phyloP scores from a whole-genome alignment of 768 basidiomycete species.

The Tephrocybe sp. region DNA sequence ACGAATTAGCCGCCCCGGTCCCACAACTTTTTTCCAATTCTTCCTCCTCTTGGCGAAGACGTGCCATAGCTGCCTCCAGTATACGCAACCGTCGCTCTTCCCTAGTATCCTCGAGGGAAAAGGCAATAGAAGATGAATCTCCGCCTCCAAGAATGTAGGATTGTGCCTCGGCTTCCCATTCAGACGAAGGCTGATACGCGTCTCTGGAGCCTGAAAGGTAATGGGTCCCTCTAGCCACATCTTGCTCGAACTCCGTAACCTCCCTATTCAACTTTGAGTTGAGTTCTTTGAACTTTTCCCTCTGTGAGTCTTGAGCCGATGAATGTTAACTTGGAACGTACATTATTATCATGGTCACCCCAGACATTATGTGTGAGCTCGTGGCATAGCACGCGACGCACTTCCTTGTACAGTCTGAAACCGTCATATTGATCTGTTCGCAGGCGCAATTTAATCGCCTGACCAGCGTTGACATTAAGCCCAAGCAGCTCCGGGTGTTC shows the following conservation, averaged over 20 bases:
- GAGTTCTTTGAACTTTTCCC: conserved; percentile 63
- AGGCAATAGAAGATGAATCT: conserved; percentile 9
- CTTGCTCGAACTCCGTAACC: conserved; percentile 64
- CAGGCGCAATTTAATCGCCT: conserved; percentile 64
- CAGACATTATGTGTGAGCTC: conserved; percentile 76
- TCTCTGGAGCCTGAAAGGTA: conserved; percentile 39
- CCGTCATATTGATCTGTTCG: conserved; percentile 73
- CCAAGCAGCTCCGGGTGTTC: conserved; percentile 71
- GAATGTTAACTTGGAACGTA: conserved; percentile 29
- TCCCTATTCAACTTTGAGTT: conserved; percentile 75
- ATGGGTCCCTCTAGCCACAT: conserved; percentile 50
- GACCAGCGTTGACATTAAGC: conserved; percentile 60
- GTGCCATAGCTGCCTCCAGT: conserved; percentile 58
- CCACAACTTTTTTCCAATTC: conserved; percentile 73
- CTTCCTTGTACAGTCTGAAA: conserved; percentile 61
- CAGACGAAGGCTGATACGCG: conserved; percentile 51
- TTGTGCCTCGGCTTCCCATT: conserved; percentile 54
- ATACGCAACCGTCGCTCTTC: conserved; percentile 57
- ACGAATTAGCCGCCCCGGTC: conserved; percentile 29
- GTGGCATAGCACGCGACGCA: conserved; percentile 70
- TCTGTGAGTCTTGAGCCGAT: neutral
- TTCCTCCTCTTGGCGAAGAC: conserved; percentile 64
- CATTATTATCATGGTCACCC: conserved; percentile 71
- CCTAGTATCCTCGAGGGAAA: conserved; percentile 35
- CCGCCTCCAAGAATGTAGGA: conserved; percentile 49